Evolutionary conservation across 2,329 filamentous ascomycete species (phyloP).

Genomic region (Colletotrichum abscissum): DNA sequence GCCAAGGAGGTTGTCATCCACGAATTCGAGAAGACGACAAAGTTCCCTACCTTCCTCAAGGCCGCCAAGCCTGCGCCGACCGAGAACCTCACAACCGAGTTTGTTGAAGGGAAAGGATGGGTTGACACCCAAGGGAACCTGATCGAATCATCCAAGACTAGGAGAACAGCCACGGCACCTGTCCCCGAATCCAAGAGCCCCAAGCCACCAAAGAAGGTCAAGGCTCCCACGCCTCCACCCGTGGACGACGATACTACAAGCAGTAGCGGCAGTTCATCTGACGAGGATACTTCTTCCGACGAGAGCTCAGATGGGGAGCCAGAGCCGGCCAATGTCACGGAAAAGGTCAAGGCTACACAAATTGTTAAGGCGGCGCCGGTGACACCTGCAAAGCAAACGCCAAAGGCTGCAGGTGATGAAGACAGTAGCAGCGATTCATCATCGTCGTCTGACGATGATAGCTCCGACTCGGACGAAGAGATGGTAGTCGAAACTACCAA

Average conservation of each 20-base stretch:
- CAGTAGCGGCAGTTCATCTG: conserved; percentile 51
- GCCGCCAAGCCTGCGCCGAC: conserved; percentile 55
- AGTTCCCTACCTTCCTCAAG: conserved; percentile 85
- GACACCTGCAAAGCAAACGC: conserved; percentile 25
- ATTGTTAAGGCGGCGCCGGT: not conserved
- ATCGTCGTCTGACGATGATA: conserved; percentile 32
- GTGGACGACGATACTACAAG: conserved; percentile 50
- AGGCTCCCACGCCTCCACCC: conserved; percentile 10
- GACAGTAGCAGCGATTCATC: conserved; percentile 40
- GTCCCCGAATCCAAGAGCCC: conserved; percentile 40
- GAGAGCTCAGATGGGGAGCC: conserved; percentile 45
- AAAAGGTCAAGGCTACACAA: conserved; percentile 26
- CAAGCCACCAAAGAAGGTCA: conserved; percentile 39
- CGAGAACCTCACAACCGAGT: conserved; percentile 65
- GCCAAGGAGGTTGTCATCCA: conserved; percentile 77
- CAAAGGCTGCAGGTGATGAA: conserved; percentile 39
- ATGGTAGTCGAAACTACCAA: conserved; percentile 36
- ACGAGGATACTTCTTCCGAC: conserved; percentile 44
- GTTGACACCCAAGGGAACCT: conserved; percentile 82
- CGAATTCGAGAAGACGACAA: conserved; percentile 88
- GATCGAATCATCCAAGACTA: conserved; percentile 69
- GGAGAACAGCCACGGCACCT: conserved; percentile 40
- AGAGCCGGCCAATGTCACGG: conserved; percentile 2
- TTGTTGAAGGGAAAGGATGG: conserved; percentile 89
- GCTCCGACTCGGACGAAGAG: conserved; percentile 39